These are phyloP conservation scores for Knufia petricola DNA, from an alignment of 2,329 filamentous ascomycete genomes.

Conservation along the genomic window DNA sequence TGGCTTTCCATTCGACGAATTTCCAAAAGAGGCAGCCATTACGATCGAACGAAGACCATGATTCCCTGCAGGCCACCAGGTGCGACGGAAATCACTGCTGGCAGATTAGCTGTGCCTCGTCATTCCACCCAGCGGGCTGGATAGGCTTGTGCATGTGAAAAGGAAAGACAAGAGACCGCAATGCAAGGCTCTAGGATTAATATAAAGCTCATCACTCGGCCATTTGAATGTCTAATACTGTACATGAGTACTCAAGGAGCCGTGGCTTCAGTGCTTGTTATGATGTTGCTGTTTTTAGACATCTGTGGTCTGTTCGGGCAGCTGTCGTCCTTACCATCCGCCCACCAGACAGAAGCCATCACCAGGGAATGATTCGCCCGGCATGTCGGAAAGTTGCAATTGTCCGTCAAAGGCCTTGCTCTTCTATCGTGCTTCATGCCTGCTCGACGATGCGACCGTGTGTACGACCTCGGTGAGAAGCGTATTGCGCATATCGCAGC, in stretches of 20 bases:
- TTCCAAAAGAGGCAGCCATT: background rate
- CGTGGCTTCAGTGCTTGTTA: background rate
- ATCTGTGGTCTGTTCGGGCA: conserved; percentile 1
- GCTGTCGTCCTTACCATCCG: background rate
- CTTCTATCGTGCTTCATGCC: conserved; percentile 69
- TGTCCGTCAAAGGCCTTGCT: conserved; percentile 48
- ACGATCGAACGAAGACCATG: conserved; percentile 2
- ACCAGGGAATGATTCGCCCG: conserved; percentile 59
- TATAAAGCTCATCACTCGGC: conserved; percentile 3
- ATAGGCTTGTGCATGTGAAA: conserved; percentile 2
- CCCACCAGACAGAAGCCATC: conserved; percentile 16
- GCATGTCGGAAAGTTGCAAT: conserved; percentile 47
- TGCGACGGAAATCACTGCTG: conserved; percentile 2
- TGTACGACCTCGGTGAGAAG: conserved; percentile 58
- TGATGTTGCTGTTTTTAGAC: background rate
- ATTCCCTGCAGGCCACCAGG: conserved; percentile 1
- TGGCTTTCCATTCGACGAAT: conserved; percentile 2
- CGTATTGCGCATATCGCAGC: conserved; percentile 57
- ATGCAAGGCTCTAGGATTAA: conserved; percentile 3
- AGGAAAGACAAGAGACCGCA: background rate
- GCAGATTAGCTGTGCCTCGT: background rate
- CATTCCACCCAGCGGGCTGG: background rate
- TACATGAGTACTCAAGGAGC: conserved; percentile 1
- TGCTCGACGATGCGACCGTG: conserved; percentile 64
- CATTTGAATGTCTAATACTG: conserved; percentile 2